phyloP scores from a whole-genome alignment of 2,329 filamentous ascomycete species.

The Penicillium hesseltinei region DNA sequence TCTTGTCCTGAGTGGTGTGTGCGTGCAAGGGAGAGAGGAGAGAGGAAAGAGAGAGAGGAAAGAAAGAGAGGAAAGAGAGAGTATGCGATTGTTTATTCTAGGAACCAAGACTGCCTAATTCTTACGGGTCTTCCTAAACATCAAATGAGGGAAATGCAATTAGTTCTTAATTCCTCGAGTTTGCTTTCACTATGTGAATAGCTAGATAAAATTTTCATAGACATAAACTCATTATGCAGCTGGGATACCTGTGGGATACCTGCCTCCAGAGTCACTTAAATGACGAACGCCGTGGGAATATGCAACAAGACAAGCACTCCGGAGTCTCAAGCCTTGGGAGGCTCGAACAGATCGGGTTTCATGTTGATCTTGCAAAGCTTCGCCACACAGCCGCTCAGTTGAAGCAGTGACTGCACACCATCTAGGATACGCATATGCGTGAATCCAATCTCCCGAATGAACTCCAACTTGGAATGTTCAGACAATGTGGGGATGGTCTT shows the following conservation, averaged over 20 bases:
- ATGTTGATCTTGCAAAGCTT: slow-evolving; percentile 94
- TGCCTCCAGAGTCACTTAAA: slow-evolving; percentile 6
- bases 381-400: slow-evolving; percentile 88
- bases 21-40: too few species aligned
- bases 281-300: slow-evolving; percentile 28
- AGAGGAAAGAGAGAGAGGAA: too few species aligned
- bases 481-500: slow-evolving; percentile 91
- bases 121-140: too few species aligned
- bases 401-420: slow-evolving; percentile 89
- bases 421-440: slow-evolving; percentile 99
- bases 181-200: too few species aligned
- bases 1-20: too few species aligned
- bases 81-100: too few species aligned
- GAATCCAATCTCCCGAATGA: slow-evolving; percentile 98
- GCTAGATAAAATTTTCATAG: too few species aligned
- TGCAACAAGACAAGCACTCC: slow-evolving; percentile 17
- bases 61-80: too few species aligned
- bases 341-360: slow-evolving; percentile 77
- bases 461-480: slow-evolving; percentile 93
- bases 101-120: too few species aligned
- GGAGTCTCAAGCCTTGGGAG: slow-evolving; percentile 34
- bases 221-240: slow-evolving; percentile 14
- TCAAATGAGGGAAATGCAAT: too few species aligned
- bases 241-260: slow-evolving; percentile 3
- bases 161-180: too few species aligned